A percentile compares a stretch with the other conserved stretches of the same genome.
Conservation (phyloP, 306 rosid genomes). For the Pueraria montana region DNA sequence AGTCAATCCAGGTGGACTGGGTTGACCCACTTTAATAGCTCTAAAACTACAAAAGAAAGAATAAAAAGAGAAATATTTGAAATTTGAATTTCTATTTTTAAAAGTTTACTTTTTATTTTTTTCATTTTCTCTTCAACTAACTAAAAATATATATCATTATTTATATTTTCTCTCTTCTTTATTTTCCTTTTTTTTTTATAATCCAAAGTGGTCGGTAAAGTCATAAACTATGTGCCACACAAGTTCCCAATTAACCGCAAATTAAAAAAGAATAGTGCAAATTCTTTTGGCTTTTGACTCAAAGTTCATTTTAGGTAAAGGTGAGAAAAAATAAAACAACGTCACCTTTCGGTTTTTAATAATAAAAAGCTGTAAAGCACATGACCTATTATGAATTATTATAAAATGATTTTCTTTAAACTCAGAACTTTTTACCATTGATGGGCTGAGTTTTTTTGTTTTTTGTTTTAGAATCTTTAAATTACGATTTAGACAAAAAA, state of each 20-base stretch:
- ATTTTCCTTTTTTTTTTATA: not conserved
- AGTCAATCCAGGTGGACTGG: too few relatives aligned
- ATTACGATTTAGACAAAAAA: not conserved
- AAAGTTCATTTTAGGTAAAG: conserved; percentile 10
- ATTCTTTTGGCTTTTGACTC: conserved; percentile 21
- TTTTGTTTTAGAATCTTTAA: not conserved
- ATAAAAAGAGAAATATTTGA: too few relatives aligned
- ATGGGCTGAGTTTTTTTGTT: not conserved
- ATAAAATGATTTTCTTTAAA: not conserved
- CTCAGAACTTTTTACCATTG: not conserved
- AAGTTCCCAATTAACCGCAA: conserved; percentile 5
- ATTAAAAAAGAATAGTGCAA: not conserved
- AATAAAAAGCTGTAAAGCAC: not conserved
- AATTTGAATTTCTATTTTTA: too few relatives aligned
- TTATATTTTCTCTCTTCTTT: not conserved
- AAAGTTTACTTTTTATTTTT: too few relatives aligned
- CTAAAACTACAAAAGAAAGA: too few relatives aligned
- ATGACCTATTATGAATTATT: not conserved
- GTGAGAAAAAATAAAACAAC: not conserved
- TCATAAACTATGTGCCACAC: not conserved
- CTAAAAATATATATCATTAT: too few relatives aligned
- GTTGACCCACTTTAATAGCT: too few relatives aligned
- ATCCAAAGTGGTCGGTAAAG: not conserved
- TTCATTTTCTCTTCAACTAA: too few relatives aligned
- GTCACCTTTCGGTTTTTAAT: conserved; percentile 8